Base-by-base conservation (phyloP, 1,284 basidiomycete genomes). In the Moniliophthora roreri region DNA sequence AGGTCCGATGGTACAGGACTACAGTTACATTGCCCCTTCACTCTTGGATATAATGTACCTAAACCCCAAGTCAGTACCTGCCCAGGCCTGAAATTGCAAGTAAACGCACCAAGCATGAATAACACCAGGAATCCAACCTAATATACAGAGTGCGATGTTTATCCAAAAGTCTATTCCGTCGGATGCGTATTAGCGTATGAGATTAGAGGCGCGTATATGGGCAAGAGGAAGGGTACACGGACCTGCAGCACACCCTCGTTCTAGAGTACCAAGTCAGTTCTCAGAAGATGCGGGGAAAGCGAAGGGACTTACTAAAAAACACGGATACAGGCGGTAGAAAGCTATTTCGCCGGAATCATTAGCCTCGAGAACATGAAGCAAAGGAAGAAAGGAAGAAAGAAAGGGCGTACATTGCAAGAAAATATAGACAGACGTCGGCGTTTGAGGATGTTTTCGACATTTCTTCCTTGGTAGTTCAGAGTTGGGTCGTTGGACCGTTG, bases 131-230 rank as follows among this genome's bases (percentile, higher is more conserved):
- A 84, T 77, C 80, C 80, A 84, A 20, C 76, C 81, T 10, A 84
- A 65, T 48, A 84, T 70, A 60, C 70, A 76, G 9, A 85, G 66
- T 4, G 71, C 64, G 57, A 84, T 71, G 61, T 83, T 84, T 55
- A 84, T 82, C 67, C 74, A 78, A 53, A 84, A 73, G 53, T 83
- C 82, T 79, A 53, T n/a, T n/a, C n/a, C n/a, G n/a, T n/a, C n/a
- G n/a, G n/a, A n/a, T n/a, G n/a, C 34, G 23, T 46, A 18, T 10
- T 6, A 48, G 50, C 28, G n/a, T 26, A 48, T 51, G 18, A 26
- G 37, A 7, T 10, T 16, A 40, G 20, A 5, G 23, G 21, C 23
- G 37, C 34, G 13, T 20, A 21, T 10, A 18, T 1, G 23, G 10
- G n/a, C 35, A 18, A 32, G n/a, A 26, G n/a, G 26, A 34, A 21